Evolutionary conservation across 352 stramenopile genomes (phyloP).

Genomic region (Phytophthora sojae): DNA sequence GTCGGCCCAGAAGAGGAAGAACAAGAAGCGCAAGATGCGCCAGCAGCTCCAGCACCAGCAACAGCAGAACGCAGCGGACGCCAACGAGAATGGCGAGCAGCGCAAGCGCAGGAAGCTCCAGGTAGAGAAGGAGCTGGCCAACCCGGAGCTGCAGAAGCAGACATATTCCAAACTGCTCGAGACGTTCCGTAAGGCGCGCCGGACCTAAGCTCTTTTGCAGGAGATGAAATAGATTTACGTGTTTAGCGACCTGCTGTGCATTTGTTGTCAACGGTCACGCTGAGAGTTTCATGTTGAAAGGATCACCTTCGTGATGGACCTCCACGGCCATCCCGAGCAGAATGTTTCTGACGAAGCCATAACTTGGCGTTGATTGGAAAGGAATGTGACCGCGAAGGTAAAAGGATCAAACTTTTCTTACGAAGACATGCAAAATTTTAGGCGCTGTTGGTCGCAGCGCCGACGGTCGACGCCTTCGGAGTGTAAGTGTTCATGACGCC

Average conservation of each 20-base stretch:
- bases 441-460: background rate
- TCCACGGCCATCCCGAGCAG: too few species aligned
- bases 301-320: too few species aligned
- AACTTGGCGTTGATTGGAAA: too few species aligned
- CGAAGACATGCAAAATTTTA: too few species aligned
- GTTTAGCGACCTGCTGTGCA: constrained; percentile 1
- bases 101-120: constrained; percentile 72
- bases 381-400: too few species aligned
- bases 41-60: constrained; percentile 39
- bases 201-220: constrained; percentile 21
- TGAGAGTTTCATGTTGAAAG: too few species aligned
- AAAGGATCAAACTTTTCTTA: too few species aligned
- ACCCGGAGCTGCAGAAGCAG: constrained; percentile 60
- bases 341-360: too few species aligned
- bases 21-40: constrained; percentile 67
- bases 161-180: constrained; percentile 79
- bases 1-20: constrained; percentile 53
- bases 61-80: constrained; percentile 26
- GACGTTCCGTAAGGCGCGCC: constrained; percentile 54
- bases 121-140: constrained; percentile 73
- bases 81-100: constrained; percentile 43
- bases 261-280: too few species aligned
- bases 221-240: constrained; percentile 50
- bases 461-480: background rate
- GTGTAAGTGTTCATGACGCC: background rate